Base-by-base conservation (phyloP, 495 filamentous ascomycete genomes). In the Aspergillus wentii region DNA sequence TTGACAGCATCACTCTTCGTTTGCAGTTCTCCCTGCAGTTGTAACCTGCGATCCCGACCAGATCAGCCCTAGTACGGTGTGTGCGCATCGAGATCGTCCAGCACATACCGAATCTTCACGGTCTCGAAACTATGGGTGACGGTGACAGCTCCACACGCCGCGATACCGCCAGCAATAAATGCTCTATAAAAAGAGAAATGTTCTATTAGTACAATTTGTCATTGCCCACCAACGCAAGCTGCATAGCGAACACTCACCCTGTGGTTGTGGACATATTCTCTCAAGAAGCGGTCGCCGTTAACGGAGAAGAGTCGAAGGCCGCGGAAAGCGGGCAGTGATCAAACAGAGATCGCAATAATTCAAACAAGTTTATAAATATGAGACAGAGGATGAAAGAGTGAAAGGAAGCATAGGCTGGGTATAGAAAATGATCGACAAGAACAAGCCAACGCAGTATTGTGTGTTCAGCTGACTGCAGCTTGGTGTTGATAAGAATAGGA, bases 51-150 rank as follows among this genome's bases (percentile, higher is more conserved):
- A 1, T 33, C n/a, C 5, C 14, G 31, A 33, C 14, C 1, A 25
- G 20, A 17, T 17, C 30, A 38, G 19, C 30, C 5, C 38, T 8
- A 37, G 22, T 27, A 28, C 16, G 26, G 2, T 21, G 8, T 21
- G 17, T 5, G 25, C 23, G 15, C 10, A 14, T 21, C 18, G 27
- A 18, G 19, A 14, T 15, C 15, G 15, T 9, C 28, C 40, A 28
- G 15, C 8, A 37, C 67, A 37, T 55, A 91, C 85, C 91, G 86
- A 58, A 97, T 99, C 79, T 99, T 99, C 41, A 97, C 88, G 5
- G 92, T 97, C 66, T 99, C 92, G 69, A 97, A 96, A 43, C 88
- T 87, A 62, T 99, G 92, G 26, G 92, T 99, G 31, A 94, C 91
- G 3, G 92, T 97, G 35, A 99, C 94, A 36, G 92, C 92, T 47